A percentile compares a stretch with the other conserved stretches of the same genome.
Evolutionary conservation across 208 protist genomes (phyloP).

Genomic region (Leishmania arabica): DNA sequence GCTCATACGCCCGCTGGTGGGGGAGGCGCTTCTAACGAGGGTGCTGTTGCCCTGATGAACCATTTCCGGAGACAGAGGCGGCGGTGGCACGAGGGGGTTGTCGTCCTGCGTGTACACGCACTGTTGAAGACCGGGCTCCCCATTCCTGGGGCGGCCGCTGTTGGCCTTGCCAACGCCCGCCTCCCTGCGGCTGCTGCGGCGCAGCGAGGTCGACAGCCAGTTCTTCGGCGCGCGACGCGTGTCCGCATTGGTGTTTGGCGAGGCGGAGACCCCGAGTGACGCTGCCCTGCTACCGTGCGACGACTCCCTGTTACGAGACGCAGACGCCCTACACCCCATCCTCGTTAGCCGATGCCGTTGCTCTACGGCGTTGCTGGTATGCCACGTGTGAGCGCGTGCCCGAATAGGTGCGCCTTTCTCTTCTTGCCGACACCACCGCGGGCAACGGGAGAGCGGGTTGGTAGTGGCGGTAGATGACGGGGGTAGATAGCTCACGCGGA

Average conservation of each 20-base stretch:
- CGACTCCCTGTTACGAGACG: constrained; percentile 4
- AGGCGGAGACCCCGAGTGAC: not conserved
- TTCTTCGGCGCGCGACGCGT: not conserved
- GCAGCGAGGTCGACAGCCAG: constrained; percentile 12
- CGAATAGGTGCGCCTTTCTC: not conserved
- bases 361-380: too few species aligned
- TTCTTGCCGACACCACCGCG: not conserved
- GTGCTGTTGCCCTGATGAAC: constrained; percentile 11
- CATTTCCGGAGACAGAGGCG: not conserved
- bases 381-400: not conserved
- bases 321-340: constrained; percentile 43
- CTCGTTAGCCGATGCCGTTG: not conserved
- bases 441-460: not conserved
- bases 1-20: not conserved
- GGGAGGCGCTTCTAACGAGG: not conserved
- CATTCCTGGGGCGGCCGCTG: not conserved
- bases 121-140: not conserved
- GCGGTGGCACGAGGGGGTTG: constrained; percentile 22
- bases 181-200: not conserved
- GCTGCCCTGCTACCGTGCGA: not conserved
- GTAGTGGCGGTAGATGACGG: not conserved
- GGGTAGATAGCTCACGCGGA: not conserved
- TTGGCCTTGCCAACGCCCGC: not conserved
- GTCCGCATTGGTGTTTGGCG: not conserved
- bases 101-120: constrained; percentile 18